Evolutionary conservation across 768 basidiomycete genomes (phyloP).

Genomic region (Russula compacta): DNA sequence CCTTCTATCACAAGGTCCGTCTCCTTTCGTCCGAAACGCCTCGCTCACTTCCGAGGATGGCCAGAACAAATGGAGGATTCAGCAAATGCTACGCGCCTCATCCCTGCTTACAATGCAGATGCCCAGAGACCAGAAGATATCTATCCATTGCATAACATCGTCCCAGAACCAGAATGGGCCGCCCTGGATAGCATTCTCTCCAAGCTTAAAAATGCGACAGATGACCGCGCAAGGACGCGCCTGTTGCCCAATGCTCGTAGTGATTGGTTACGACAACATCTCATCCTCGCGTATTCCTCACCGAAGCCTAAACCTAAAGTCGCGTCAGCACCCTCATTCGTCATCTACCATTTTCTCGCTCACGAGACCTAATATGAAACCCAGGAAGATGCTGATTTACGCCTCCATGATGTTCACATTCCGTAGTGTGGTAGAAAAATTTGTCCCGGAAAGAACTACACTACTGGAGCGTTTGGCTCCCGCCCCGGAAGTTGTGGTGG

Average conservation of each 20-base stretch:
- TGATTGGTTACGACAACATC: conserved; percentile 62
- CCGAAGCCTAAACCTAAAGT: conserved; percentile 48
- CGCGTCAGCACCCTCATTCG: conserved; percentile 38
- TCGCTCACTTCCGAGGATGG: neutral
- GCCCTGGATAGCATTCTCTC: conserved; percentile 41
- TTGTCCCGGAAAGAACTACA: conserved; percentile 39
- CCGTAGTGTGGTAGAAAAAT: conserved; percentile 33
- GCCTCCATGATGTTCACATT: conserved; percentile 77
- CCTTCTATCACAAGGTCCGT: conserved; percentile 61
- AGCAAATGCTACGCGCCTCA: conserved; percentile 56
- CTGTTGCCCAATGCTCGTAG: conserved; percentile 56
- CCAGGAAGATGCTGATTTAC: conserved; percentile 74
- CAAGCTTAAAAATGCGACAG: conserved; percentile 44
- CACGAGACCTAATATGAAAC: neutral
- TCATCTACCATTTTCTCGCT: neutral
- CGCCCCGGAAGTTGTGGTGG: conserved; percentile 57
- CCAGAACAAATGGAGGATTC: conserved; percentile 60
- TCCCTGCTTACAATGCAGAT: conserved; percentile 62
- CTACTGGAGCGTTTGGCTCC: conserved; percentile 47
- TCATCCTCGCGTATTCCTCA: conserved; percentile 35
- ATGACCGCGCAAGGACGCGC: conserved; percentile 39
- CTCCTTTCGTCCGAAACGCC: neutral
- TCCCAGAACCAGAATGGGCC: conserved; percentile 75
- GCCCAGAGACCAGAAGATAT: conserved; percentile 66
- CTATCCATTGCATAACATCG: conserved; percentile 65